phyloP scores from a whole-genome alignment of 2,329 filamentous ascomycete genomes.

The Phaeosphaeria sp. region DNA sequence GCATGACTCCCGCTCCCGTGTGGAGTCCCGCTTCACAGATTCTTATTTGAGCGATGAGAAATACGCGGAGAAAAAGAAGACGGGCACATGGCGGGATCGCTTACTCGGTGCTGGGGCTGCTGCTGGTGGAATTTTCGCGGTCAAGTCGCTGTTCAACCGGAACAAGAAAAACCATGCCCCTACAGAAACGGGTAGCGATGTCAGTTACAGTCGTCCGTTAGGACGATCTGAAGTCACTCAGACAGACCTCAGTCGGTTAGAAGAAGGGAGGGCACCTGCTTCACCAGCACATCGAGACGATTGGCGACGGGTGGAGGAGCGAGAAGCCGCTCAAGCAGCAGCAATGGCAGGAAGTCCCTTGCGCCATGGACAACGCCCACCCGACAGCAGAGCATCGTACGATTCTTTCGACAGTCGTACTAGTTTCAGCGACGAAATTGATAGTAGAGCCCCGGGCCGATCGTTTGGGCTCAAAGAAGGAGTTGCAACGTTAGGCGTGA shows the following conservation, averaged over 20 bases:
- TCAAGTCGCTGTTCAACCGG: conserved; percentile 65
- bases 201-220: conserved; percentile 61
- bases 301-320: conserved; percentile 49
- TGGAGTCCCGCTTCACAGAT: conserved; percentile 35
- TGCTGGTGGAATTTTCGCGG: conserved; percentile 49
- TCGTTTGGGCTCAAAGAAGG: conserved; percentile 50
- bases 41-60: conserved; percentile 54
- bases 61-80: conserved; percentile 41
- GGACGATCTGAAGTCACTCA: conserved; percentile 57
- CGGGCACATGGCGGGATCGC: conserved; percentile 53
- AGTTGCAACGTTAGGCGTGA: conserved; percentile 56
- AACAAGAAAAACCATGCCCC: conserved; percentile 50
- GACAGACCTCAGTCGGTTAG: conserved; percentile 56
- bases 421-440: conserved; percentile 44
- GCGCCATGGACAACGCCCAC: conserved; percentile 35
- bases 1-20: conserved; percentile 37
- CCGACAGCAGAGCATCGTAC: conserved; percentile 47
- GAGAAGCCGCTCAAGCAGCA: conserved; percentile 46
- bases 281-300: conserved; percentile 50
- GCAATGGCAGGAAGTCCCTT: conserved; percentile 57
- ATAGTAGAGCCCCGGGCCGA: conserved; percentile 25
- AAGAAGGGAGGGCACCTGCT: conserved; percentile 61
- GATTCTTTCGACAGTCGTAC: conserved; percentile 51
- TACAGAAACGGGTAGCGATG: conserved; percentile 60
- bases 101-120: conserved; percentile 54